phyloP scores from a whole-genome alignment of 352 stramenopile genomes.

The Globisporangium alternatum region DNA sequence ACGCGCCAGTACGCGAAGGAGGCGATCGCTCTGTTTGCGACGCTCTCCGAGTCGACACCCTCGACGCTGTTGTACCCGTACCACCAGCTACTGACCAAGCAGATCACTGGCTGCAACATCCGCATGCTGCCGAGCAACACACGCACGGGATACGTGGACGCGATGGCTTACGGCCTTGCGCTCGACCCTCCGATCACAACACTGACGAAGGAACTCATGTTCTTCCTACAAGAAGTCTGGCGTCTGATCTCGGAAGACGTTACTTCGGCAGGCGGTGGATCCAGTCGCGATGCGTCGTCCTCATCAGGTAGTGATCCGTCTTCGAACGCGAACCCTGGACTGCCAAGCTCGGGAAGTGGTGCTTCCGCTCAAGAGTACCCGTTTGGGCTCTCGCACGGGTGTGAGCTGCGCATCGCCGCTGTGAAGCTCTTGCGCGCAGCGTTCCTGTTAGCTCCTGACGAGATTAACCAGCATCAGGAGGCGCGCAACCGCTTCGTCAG shows the following conservation, averaged over 20 bases:
- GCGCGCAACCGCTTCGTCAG: constrained; percentile 84
- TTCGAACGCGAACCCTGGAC: constrained; percentile 3
- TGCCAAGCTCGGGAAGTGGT: constrained; percentile 22
- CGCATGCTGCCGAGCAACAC: constrained; percentile 64
- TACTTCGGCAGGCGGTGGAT: constrained; percentile 14
- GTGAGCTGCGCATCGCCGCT: constrained; percentile 82
- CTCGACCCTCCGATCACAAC: constrained; percentile 78
- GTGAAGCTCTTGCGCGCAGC: constrained; percentile 86
- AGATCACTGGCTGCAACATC: constrained; percentile 79
- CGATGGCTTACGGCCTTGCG: constrained; percentile 76
- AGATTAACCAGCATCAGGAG: constrained; percentile 85
- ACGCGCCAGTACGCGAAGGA: constrained; percentile 68
- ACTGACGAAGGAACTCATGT: constrained; percentile 82
- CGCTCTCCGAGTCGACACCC: constrained; percentile 49
- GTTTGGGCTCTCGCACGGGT: constrained; percentile 79
- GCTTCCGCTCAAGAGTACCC: constrained; percentile 83
- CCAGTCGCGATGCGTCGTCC: constrained; percentile 21
- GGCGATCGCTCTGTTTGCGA: constrained; percentile 60
- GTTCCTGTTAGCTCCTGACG: constrained; percentile 76
- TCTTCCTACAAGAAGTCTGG: constrained; percentile 87
- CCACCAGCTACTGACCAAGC: constrained; percentile 81
- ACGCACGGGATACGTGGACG: constrained; percentile 81
- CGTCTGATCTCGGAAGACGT: constrained; percentile 76
- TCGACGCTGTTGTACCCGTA: constrained; percentile 80
- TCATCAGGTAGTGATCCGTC: constrained; percentile 22